These are phyloP conservation scores for Claviceps spartinae DNA, from an alignment of 2,329 filamentous ascomycete species.

Conservation along the genomic window DNA sequence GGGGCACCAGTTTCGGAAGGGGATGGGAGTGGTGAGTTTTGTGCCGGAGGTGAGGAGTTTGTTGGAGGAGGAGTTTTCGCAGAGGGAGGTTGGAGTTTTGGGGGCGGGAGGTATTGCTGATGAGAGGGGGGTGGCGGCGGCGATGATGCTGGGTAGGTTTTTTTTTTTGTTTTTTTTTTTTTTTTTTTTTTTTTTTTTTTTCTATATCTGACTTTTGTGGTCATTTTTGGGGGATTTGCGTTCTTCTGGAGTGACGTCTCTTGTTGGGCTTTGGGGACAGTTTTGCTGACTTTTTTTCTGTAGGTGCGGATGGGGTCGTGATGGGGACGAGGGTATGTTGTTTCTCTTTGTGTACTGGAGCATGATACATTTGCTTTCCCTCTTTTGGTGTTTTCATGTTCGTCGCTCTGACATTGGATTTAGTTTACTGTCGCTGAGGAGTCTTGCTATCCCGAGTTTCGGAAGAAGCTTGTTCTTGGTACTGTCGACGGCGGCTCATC, in stretches of 20 bases:
- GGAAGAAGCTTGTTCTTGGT: conserved; percentile 27
- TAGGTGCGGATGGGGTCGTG: conserved; percentile 28
- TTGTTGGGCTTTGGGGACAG: not conserved
- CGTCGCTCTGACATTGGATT: not conserved
- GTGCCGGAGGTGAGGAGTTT: conserved; percentile 43
- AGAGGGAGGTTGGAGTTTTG: conserved; percentile 27
- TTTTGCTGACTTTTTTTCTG: not conserved
- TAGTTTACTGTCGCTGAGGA: conserved; percentile 32
- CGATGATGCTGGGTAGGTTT: conserved; percentile 36
- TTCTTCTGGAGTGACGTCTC: too few relatives aligned
- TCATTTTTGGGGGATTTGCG: too few relatives aligned
- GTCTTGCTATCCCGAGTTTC: conserved; percentile 25
- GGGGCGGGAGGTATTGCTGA: conserved; percentile 49
- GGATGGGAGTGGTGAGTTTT: conserved; percentile 40
- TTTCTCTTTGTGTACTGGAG: not conserved
- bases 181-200: not conserved
- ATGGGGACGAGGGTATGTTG: conserved; percentile 29
- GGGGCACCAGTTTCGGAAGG: conserved; percentile 44
- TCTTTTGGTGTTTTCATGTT: not conserved
- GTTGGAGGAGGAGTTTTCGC: conserved; percentile 24
- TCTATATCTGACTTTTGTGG: too few relatives aligned
- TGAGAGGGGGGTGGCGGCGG: conserved; percentile 40
- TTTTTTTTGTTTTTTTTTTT: not conserved
- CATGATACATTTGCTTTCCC: not conserved
- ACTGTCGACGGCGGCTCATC: conserved; percentile 29